These are phyloP conservation scores for Fusarium sp. DNA, from an alignment of 2,329 filamentous ascomycete species.

Conservation along the genomic window DNA sequence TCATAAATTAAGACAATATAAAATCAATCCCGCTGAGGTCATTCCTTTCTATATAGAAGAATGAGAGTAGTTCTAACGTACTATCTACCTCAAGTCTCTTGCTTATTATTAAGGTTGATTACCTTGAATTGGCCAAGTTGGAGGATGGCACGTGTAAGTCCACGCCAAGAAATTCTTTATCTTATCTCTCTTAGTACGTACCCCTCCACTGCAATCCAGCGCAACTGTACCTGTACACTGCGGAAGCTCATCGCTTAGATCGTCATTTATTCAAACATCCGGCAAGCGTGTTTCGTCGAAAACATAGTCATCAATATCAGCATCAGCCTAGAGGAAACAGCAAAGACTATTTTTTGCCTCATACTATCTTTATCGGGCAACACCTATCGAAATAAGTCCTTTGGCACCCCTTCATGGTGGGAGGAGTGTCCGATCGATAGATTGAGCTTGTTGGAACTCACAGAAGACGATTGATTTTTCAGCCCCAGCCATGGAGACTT, in stretches of 20 bases:
- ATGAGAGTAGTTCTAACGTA: not conserved
- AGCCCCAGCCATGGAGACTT: constrained; percentile 46
- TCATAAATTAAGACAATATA: not conserved
- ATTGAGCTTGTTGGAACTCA: not conserved
- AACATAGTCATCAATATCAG: not conserved
- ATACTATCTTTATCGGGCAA: not conserved
- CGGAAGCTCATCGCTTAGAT: constrained; percentile 19
- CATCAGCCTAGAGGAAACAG: not conserved
- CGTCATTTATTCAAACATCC: constrained; percentile 19
- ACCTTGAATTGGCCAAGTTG: not conserved
- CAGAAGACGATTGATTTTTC: not conserved
- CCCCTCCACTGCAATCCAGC: constrained; percentile 20
- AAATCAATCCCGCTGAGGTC: too few species aligned
- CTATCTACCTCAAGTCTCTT: not conserved
- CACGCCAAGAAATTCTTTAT: constrained; percentile 26
- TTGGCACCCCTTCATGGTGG: constrained; percentile 2
- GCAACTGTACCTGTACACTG: constrained; percentile 1
- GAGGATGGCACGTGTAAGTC: constrained; percentile 5
- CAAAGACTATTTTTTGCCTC: not conserved
- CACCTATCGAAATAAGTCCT: not conserved
- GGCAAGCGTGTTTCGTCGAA: not conserved
- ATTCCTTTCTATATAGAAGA: not conserved
- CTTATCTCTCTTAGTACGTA: constrained; percentile 32
- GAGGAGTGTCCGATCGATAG: constrained; percentile 15
- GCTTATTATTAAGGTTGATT: not conserved